Evolutionary conservation across 345 rosid species (phyloP), one percentile per base, ranked within the genome.

Genomic region (Chamaenerion angustifolium): DNA sequence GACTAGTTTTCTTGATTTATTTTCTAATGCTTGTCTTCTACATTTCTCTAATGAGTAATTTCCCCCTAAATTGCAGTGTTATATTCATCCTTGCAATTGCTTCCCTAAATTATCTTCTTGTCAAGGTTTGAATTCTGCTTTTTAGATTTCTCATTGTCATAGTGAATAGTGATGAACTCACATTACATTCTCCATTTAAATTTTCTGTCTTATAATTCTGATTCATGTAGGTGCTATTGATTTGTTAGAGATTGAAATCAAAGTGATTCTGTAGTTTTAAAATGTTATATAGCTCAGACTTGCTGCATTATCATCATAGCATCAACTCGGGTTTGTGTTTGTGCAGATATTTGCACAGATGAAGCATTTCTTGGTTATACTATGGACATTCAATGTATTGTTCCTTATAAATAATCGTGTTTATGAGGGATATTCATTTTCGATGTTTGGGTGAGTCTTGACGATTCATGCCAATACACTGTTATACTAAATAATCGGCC

Each of bases 361-460:
- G 16, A 80, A 56, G n/a, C 81, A 68, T 59, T 86, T 90, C 64
- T 65, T 77, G 1, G 37, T 61, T 27, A 18, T 77, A 23, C 71
- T 90, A 55, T 90, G 98, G 98, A 49, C 44, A 35, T 76, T 77
- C 82, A 86, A 87, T 74, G 27, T 83, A 42, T 71, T 75, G 64
- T 78, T 86, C 49, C 95, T 90, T 67, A 52, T 83, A 25, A 76
- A 75, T 56, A 86, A 83, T 60, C 98, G 98, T 49, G 69, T 90
- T 56, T 90, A 79, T 50, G 80, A 76, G 63, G 98, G 98, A 42
- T 90, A 90, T 59, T 70, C 92, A 6, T 90, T 90, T 72, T 77
- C 96, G 48, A 54, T 55, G 15, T 74, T 83, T 15, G 92, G 98
- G 98, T 86, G 61, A 78, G 98, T 68, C 65, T 43, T 3, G 40